phyloP scores from a whole-genome alignment of 352 stramenopile genomes.

The Halophytophthora polymorphica region DNA sequence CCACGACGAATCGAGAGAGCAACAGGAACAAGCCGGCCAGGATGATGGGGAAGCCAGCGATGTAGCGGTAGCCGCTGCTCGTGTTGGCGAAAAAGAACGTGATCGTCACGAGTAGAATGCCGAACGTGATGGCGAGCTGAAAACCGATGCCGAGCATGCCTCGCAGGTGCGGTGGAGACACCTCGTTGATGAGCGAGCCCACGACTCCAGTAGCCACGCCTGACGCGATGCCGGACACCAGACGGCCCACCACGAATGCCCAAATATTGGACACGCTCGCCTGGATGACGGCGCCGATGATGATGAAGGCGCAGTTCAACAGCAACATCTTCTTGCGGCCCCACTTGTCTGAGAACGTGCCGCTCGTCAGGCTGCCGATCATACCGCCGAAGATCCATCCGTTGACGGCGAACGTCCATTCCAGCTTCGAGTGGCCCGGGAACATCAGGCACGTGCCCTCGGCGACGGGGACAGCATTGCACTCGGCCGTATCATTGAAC shows the following conservation, averaged over 20 bases:
- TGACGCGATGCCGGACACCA: constrained; percentile 29
- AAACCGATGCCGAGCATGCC: constrained; percentile 33
- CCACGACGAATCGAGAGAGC: constrained; percentile 35
- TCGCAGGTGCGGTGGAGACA: constrained; percentile 37
- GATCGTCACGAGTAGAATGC: constrained; percentile 38
- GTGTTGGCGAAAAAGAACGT: constrained; percentile 56
- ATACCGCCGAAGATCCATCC: constrained; percentile 45
- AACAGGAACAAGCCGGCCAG: constrained; percentile 34
- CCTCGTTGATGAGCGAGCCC: constrained; percentile 33
- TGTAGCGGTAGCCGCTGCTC: constrained; percentile 46
- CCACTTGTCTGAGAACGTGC: constrained; percentile 21
- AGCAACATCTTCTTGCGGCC: constrained; percentile 30
- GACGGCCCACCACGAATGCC: constrained; percentile 20
- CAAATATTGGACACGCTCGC: constrained; percentile 3
- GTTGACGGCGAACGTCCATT: constrained; percentile 47
- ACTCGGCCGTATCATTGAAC: constrained; percentile 30
- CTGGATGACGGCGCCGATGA: constrained; percentile 22
- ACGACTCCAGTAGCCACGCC: constrained; percentile 22
- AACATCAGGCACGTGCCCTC: constrained; percentile 43
- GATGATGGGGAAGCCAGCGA: constrained; percentile 40
- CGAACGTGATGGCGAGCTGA: constrained; percentile 48
- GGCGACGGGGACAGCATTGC: constrained; percentile 22
- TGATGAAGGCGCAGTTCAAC: constrained; percentile 23
- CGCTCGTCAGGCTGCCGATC: constrained; percentile 30
- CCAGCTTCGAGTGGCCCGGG: constrained; percentile 28